Percentiles rank a stretch among this genome's conserved stretches.
Evolutionary conservation across 2,329 filamentous ascomycete species (phyloP).

Genomic region (Leptographium wingfieldii): DNA sequence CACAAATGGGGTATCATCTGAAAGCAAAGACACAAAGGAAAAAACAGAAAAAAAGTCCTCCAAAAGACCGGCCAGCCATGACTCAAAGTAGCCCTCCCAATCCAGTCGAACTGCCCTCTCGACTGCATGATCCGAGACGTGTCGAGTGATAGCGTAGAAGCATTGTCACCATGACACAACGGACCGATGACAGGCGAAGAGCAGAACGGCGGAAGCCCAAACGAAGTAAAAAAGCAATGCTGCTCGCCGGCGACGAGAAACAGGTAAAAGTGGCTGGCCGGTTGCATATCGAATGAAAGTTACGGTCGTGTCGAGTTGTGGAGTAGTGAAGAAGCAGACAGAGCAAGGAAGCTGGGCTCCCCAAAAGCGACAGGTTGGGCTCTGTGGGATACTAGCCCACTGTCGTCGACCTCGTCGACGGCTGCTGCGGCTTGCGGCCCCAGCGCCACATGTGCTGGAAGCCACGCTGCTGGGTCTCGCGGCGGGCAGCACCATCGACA

Average conservation of each 20-base stretch:
- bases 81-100: neutral
- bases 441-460: constrained; percentile 28
- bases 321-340: too few relatives aligned
- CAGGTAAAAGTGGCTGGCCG: neutral
- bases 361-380: too few relatives aligned
- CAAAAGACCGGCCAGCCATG: constrained; percentile 7
- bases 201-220: neutral
- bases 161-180: constrained; percentile 21
- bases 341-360: too few relatives aligned
- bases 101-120: neutral
- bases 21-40: constrained; percentile 5
- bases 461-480: constrained; percentile 46
- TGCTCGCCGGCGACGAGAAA: neutral
- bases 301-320: neutral
- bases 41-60: constrained; percentile 10
- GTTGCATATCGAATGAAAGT: neutral
- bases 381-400: neutral
- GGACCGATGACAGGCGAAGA: neutral
- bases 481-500: constrained; percentile 49
- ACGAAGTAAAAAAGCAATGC: neutral
- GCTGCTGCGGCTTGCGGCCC: constrained; percentile 14
- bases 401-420: neutral
- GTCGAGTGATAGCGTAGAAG: constrained; percentile 24
- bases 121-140: neutral
- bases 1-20: constrained; percentile 39